These are phyloP conservation scores for Silene noctiflora DNA, from an alignment of 179 eudicot genomes.

Conservation along the genomic window DNA sequence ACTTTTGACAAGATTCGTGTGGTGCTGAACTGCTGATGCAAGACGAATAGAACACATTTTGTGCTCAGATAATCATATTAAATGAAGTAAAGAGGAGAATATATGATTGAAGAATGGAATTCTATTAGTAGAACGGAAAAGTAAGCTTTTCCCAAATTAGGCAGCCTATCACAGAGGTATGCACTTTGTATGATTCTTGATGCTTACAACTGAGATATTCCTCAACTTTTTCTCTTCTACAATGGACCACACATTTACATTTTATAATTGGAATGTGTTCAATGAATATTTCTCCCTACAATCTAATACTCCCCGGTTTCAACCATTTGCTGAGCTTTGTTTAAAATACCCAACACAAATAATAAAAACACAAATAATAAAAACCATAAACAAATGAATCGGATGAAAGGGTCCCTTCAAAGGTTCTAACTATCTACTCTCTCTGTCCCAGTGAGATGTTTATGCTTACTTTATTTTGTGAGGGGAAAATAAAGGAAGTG, in stretches of 20 bases:
- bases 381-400: too few relatives aligned
- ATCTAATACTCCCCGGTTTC: too few relatives aligned
- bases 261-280: background rate
- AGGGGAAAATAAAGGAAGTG: too few relatives aligned
- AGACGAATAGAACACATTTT: background rate
- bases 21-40: background rate
- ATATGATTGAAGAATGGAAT: background rate
- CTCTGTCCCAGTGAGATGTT: too few relatives aligned
- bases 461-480: too few relatives aligned
- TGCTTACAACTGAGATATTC: background rate
- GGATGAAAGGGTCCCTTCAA: too few relatives aligned
- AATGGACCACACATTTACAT: background rate
- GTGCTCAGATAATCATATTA: background rate
- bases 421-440: too few relatives aligned
- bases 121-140: slow-evolving; percentile 1
- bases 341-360: too few relatives aligned
- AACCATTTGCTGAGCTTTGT: too few relatives aligned
- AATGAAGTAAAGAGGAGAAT: background rate
- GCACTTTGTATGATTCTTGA: slow-evolving; percentile 6
- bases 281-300: too few relatives aligned
- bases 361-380: too few relatives aligned
- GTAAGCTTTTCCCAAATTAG: slow-evolving; percentile 7
- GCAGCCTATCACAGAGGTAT: slow-evolving; percentile 4
- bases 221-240: slow-evolving; percentile 4
- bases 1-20: slow-evolving; percentile 16